These are phyloP conservation scores for Sarocladium strictum DNA, from an alignment of 2,329 filamentous ascomycete genomes.

Conservation along the genomic window DNA sequence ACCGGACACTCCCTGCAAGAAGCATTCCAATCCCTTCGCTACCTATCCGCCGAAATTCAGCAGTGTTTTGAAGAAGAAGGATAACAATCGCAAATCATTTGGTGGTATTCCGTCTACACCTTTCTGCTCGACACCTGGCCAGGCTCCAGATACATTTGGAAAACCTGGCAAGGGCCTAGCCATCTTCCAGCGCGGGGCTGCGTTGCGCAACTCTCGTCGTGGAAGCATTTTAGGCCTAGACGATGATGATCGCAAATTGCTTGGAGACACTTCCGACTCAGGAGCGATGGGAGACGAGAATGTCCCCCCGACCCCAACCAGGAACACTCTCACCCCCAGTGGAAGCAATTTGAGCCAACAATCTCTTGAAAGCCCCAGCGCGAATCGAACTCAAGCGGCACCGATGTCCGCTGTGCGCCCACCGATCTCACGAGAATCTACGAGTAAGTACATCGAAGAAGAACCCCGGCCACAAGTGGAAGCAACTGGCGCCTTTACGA, in stretches of 20 bases:
- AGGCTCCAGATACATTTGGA: constrained; percentile 42
- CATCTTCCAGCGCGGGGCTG: constrained; percentile 56
- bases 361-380: constrained; percentile 41
- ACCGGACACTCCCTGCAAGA: constrained; percentile 85
- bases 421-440: constrained; percentile 29
- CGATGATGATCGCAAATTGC: constrained; percentile 54
- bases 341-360: constrained; percentile 30
- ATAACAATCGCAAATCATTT: constrained; percentile 64
- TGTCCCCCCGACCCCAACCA: constrained; percentile 90
- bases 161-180: constrained; percentile 56
- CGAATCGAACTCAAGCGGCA: constrained; percentile 33
- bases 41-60: constrained; percentile 39
- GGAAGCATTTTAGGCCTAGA: constrained; percentile 78
- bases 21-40: constrained; percentile 11
- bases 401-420: constrained; percentile 36
- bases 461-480: constrained; percentile 12
- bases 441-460: constrained; percentile 38
- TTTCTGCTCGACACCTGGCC: constrained; percentile 56
- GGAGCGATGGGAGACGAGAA: constrained; percentile 41
- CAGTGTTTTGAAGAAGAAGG: constrained; percentile 52
- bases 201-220: constrained; percentile 38
- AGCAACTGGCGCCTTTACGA: constrained; percentile 13
- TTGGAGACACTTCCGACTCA: constrained; percentile 24
- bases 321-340: constrained; percentile 48
- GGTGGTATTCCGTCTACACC: constrained; percentile 71